These are phyloP conservation scores for Mesembryanthemum crystallinum DNA, from an alignment of 148 eudicot genomes.

Conservation along the genomic window DNA sequence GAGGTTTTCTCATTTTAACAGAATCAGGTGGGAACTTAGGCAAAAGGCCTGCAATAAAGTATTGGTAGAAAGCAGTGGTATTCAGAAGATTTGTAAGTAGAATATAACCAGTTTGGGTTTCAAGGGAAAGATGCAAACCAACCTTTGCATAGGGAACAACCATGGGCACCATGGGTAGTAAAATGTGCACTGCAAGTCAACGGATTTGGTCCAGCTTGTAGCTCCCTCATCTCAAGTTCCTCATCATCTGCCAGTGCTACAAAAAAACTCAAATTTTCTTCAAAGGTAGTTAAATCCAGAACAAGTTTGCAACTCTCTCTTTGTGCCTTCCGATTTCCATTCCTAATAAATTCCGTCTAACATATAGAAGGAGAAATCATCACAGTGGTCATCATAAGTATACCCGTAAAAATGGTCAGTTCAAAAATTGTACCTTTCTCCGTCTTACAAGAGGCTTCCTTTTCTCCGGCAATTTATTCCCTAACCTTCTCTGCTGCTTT, in stretches of 20 bases:
- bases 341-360: slow-evolving; percentile 46
- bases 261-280: slow-evolving; percentile 45
- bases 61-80: slow-evolving; percentile 5
- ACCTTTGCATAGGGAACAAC: slow-evolving; percentile 98
- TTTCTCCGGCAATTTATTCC: slow-evolving; percentile 44
- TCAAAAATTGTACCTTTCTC: slow-evolving; percentile 51
- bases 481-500: slow-evolving; percentile 45
- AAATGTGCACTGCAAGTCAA: slow-evolving; percentile 71
- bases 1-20: slow-evolving; percentile 62
- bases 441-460: slow-evolving; percentile 42
- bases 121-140: slow-evolving; percentile 6
- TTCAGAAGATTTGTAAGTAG: background rate
- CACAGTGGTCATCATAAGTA: slow-evolving; percentile 11
- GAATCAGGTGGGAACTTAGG: slow-evolving; percentile 86
- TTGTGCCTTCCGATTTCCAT: slow-evolving; percentile 41
- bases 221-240: slow-evolving; percentile 80
- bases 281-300: slow-evolving; percentile 37
- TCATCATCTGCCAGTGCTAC: slow-evolving; percentile 70
- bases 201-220: slow-evolving; percentile 71
- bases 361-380: slow-evolving; percentile 19
- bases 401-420: background rate
- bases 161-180: slow-evolving; percentile 47
- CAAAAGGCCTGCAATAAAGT: slow-evolving; percentile 56
- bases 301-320: slow-evolving; percentile 72
- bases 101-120: background rate